Base-by-base conservation (phyloP, 208 protist genomes). In the Herpetomonas tarakana region DNA sequence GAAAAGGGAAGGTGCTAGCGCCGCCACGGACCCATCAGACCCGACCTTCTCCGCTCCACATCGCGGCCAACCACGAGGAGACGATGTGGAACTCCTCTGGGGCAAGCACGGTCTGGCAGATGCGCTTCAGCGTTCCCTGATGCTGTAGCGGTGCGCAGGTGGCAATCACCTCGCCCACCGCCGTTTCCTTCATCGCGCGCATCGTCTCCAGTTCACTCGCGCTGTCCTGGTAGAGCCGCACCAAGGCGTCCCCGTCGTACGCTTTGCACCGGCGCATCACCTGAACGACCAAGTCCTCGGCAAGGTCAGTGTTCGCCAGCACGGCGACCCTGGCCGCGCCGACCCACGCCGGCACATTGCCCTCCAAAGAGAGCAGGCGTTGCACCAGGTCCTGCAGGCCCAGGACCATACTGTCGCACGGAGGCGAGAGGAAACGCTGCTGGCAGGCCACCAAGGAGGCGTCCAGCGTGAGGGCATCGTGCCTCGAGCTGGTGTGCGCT, bases 141-240 rank as follows among this genome's bases (percentile, higher is more conserved):
- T 78, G 58, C 24, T 81, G 71, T 51, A 83, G 63, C 24, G 52
- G 41, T 6, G 58, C 50, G 18, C 70, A 71, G 11, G 55, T 44
- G 3, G 66, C 18, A 12, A 93, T 27, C 53, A 83, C 73, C 38
- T 66, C 53, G 0, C 83, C 87, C 39, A 83, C 67, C 18, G 87
- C 81, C 22, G 83, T 91, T 38, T 41, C 24, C 44, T 71, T 64
- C 58, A 91, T 45, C 3, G 46, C 52, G 26, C 47, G 45, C 9
- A 75, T 55, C 58, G 71, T 78, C 47, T 93, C 87, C 1, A 68
- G 71, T 61, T 93, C 87, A 56, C 83, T 89, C 44, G 81, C 69
- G 22, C 74, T 81, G 54, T 81, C 67, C 2, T 49, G 45, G 38
- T 72, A 58, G 22, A 87, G 73, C 7, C 44, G 41, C 1, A 46